Conservation (phyloP, 164 flowering plant species). For the Magnolia kwangsiensis region DNA sequence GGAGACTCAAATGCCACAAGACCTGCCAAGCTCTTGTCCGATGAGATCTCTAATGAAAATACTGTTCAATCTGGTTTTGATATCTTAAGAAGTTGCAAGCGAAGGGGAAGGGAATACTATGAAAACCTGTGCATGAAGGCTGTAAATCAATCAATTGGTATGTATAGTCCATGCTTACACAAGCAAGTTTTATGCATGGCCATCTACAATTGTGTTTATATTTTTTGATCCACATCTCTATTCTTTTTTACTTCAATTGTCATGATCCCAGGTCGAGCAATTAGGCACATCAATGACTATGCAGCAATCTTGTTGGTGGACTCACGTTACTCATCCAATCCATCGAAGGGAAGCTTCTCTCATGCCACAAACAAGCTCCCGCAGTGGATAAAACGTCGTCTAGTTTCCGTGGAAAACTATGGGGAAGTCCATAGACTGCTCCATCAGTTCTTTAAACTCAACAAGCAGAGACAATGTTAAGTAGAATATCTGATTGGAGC, state of each 20-base stretch:
- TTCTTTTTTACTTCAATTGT: slow-evolving; percentile 1
- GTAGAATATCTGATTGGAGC: neutral
- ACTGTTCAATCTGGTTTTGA: slow-evolving; percentile 54
- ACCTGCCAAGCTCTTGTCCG: slow-evolving; percentile 8
- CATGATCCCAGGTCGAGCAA: slow-evolving; percentile 70
- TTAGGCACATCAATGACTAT: slow-evolving; percentile 85
- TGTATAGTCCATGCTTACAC: slow-evolving; percentile 16
- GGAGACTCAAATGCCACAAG: slow-evolving; percentile 26
- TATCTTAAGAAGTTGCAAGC: slow-evolving; percentile 70
- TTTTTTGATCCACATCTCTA: neutral
- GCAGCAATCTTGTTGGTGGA: slow-evolving; percentile 94
- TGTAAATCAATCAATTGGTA: slow-evolving; percentile 94
- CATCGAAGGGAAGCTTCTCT: slow-evolving; percentile 35
- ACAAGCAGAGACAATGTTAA: slow-evolving; percentile 34
- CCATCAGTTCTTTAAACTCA: slow-evolving; percentile 76
- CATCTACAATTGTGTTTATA: neutral
- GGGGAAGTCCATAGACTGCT: slow-evolving; percentile 77
- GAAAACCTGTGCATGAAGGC: slow-evolving; percentile 99
- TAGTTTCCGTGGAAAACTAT: slow-evolving; percentile 53
- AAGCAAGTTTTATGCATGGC: neutral
- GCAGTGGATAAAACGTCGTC: slow-evolving; percentile 73
- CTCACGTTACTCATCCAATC: slow-evolving; percentile 61
- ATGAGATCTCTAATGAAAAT: slow-evolving; percentile 32
- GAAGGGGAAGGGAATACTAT: slow-evolving; percentile 86
- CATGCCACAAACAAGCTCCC: slow-evolving; percentile 86